These are phyloP conservation scores for Spatholobus suberectus DNA, from an alignment of 306 rosid species.

Conservation along the genomic window DNA sequence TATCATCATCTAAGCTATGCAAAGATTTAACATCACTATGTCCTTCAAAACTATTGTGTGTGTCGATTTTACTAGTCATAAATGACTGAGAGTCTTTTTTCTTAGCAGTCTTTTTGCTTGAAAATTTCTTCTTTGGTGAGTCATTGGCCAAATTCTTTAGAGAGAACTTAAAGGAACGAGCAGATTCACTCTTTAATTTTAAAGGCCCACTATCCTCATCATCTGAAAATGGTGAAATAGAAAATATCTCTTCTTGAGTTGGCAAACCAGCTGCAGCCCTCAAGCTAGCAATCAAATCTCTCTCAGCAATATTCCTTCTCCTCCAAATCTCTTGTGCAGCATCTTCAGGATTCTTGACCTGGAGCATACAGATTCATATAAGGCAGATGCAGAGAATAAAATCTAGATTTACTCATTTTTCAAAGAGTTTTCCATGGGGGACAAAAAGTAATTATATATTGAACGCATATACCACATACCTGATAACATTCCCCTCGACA, in stretches of 20 bases:
- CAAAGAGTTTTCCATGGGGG: not conserved
- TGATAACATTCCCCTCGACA: constrained; percentile 98
- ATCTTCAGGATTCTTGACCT: constrained; percentile 93
- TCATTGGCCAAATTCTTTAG: constrained; percentile 74
- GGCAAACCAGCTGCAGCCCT: constrained; percentile 97
- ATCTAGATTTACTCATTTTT: constrained; percentile 16
- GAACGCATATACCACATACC: constrained; percentile 56
- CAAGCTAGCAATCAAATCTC: constrained; percentile 78
- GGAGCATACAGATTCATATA: constrained; percentile 17
- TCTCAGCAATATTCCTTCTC: constrained; percentile 82
- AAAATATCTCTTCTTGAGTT: constrained; percentile 89
- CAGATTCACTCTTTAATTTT: constrained; percentile 72
- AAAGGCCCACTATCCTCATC: constrained; percentile 84
- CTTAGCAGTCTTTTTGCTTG: constrained; percentile 64
- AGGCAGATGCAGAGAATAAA: constrained; percentile 18
- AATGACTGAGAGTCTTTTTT: constrained; percentile 63
- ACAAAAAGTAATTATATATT: not conserved
- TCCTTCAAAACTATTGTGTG: constrained; percentile 63
- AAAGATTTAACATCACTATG: constrained; percentile 62
- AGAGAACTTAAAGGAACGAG: constrained; percentile 81
- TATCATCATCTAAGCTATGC: constrained; percentile 64
- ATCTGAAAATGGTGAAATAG: constrained; percentile 89
- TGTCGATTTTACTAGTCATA: constrained; percentile 50
- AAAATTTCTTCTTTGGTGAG: constrained; percentile 80
- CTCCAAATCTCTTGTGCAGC: constrained; percentile 98